Conservation (phyloP, 116 monocot species). For the Phalaenopsis hybrid region DNA sequence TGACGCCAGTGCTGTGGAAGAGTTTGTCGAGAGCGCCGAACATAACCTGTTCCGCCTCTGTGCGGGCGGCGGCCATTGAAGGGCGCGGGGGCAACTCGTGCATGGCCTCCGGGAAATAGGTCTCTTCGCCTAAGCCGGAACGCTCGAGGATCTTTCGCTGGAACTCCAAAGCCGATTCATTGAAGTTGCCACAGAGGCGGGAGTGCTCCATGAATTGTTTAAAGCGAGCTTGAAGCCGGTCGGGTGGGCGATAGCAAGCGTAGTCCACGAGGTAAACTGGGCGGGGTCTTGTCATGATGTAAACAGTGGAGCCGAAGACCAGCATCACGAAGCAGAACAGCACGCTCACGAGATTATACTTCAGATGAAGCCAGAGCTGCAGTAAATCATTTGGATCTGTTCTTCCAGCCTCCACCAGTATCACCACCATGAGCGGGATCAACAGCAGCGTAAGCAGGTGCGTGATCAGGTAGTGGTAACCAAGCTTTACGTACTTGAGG, state of each 20-base stretch:
- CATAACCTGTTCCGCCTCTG: constrained; percentile 36
- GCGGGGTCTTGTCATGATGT: constrained; percentile 20
- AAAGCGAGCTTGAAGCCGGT: background rate
- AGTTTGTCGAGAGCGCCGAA: constrained; percentile 31
- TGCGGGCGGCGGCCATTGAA: constrained; percentile 26
- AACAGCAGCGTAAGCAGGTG: constrained; percentile 26
- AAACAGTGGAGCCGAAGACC: constrained; percentile 25
- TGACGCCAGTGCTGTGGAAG: constrained; percentile 19
- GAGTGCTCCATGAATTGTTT: constrained; percentile 20
- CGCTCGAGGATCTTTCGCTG: constrained; percentile 35
- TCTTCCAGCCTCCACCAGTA: constrained; percentile 13
- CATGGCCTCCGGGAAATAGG: constrained; percentile 22
- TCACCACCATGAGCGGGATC: constrained; percentile 22
- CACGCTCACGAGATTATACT: constrained; percentile 28
- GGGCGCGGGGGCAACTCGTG: constrained; percentile 25
- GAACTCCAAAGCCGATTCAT: constrained; percentile 21
- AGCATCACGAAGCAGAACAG: constrained; percentile 14
- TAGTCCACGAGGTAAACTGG: constrained; percentile 35
- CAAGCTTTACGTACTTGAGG: constrained; percentile 47
- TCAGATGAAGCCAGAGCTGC: constrained; percentile 18
- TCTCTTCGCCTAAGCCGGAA: constrained; percentile 38
- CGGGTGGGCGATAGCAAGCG: constrained; percentile 28
- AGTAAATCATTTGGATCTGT: constrained; percentile 22
- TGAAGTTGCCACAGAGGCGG: constrained; percentile 14
- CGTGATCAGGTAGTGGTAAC: constrained; percentile 44